Evolutionary conservation across 2,329 filamentous ascomycete species (phyloP), one percentile per base, ranked within the genome.

Genomic region (Claviceps quebecensis): DNA sequence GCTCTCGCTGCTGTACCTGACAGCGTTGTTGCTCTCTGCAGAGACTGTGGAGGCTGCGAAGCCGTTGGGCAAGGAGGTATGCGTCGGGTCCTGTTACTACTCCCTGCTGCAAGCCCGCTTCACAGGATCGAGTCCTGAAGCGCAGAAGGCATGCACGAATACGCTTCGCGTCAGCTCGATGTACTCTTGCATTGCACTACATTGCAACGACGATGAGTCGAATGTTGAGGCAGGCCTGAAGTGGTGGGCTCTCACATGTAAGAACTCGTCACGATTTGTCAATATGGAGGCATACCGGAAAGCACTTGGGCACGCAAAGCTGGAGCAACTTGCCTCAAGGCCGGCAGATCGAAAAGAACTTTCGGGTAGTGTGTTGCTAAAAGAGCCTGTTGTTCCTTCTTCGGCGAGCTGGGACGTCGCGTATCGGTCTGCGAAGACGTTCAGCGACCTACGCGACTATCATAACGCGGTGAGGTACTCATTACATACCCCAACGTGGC

Each of bases 51-150:
- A 48, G 4, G 55, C 52, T 16, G 51, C 56, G 47, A 58, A 58
- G 53, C 57, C 57, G 14, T 48, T 57, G 7, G 56, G 55, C 11
- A 26, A 48, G 9, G 29, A 58, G 38, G 53, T 56, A n/a, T 58
- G 57, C 51, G 53, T 53, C 22, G 57, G 53, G 13, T 52, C 57
- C 2, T 58, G 57, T 38, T 58, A 58, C 52, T 54, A 56, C 47
- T 46, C 56, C n/a, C 49, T 58, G 9, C 43, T 51, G 49, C 54
- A 56, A 49, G 22, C 49, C 36, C 56, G 53, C 13, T 58, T 50
- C 45, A 47, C 49, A 13, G 56, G 49, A 3, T 44, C 52, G 17
- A 52, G 50, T 26, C 47, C 45, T 19, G 54, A 53, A 13, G 56
- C 49, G 2, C 49, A 58, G 52, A 49, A 48, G 4, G 54, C 53